These are phyloP conservation scores for Alternaria angustiovoidea DNA, from an alignment of 2,329 filamentous ascomycete genomes.

Conservation along the genomic window DNA sequence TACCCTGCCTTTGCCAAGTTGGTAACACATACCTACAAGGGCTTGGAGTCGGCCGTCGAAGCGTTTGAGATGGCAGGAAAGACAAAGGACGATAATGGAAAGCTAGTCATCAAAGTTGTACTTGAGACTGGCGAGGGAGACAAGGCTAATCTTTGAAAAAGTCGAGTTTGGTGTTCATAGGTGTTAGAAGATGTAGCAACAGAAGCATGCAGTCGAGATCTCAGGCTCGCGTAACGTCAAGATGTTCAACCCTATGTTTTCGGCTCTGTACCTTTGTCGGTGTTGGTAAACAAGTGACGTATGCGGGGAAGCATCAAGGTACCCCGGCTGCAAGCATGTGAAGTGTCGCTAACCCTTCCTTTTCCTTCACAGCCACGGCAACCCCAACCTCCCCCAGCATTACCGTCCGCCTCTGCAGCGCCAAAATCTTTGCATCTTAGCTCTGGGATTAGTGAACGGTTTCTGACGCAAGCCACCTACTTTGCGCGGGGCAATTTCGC, in stretches of 20 bases:
- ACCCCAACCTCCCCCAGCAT: neutral
- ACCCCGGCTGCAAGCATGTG: neutral
- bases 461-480: neutral
- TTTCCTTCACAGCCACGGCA: neutral
- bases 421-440: neutral
- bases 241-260: neutral
- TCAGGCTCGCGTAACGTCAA: neutral
- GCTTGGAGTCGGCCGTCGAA: constrained; percentile 66
- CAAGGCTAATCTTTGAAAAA: constrained; percentile 23
- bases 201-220: neutral
- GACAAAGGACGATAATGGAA: constrained; percentile 72
- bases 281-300: constrained; percentile 10
- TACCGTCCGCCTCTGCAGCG: neutral
- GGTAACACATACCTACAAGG: constrained; percentile 76
- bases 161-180: neutral
- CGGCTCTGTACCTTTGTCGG: neutral
- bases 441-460: neutral
- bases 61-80: constrained; percentile 76
- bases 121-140: constrained; percentile 54
- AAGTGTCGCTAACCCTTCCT: neutral
- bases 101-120: constrained; percentile 76
- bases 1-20: constrained; percentile 73
- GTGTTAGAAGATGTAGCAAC: neutral
- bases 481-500: constrained; percentile 9
- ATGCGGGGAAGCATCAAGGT: constrained; percentile 9